Base-by-base conservation (phyloP, 208 protist genomes). In the Trypanosoma scelopori region DNA sequence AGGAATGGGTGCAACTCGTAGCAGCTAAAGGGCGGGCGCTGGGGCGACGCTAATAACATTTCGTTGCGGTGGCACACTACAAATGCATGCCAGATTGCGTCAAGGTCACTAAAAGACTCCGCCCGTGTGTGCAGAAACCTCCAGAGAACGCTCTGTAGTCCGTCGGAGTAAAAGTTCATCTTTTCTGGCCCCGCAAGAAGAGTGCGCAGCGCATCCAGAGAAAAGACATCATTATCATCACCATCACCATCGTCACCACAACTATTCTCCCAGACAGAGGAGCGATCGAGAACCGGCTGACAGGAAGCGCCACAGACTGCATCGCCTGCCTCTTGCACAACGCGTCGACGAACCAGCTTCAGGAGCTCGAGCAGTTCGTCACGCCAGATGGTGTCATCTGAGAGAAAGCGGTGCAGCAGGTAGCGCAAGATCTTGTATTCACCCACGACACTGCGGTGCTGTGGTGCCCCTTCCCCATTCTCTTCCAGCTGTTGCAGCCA, bases 21-120 rank as follows among this genome's bases (percentile, higher is more conserved):
- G 55, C 87, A 84, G 64, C 80, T 89, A 57, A 91, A 95, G 1
- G 84, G 89, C 25, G 68, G 75, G 45, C 58, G 56, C 37, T 95
- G 84, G 41, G 89, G 78, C 1, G 64, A 76, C 9, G 79, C 68
- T 41, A 88, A 69, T 0, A 59, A 52, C 0, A 57, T 3, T 16
- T 48, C 41, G 30, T 82, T 76, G 20, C 78, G 67, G 35, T 79
- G 46, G 23, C 15, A 51, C 11, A 74, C 65, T 5, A 88, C 69
- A 74, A 77, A 84, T 1, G 49, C 30, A 23, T 69, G 46, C 82
- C 82, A 88, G 22, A 78, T 52, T n/a, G 55, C 62, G n/a, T 18
- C 23, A 11, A 55, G 39, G 5, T 23, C 27, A 50, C 20, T 25
- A 59, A 55, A 46, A 25, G 64, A 65, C 37, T 16, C 42, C 32